These are phyloP conservation scores for Atalantia buxifolia DNA, from an alignment of 345 rosid genomes.

Conservation along the genomic window DNA sequence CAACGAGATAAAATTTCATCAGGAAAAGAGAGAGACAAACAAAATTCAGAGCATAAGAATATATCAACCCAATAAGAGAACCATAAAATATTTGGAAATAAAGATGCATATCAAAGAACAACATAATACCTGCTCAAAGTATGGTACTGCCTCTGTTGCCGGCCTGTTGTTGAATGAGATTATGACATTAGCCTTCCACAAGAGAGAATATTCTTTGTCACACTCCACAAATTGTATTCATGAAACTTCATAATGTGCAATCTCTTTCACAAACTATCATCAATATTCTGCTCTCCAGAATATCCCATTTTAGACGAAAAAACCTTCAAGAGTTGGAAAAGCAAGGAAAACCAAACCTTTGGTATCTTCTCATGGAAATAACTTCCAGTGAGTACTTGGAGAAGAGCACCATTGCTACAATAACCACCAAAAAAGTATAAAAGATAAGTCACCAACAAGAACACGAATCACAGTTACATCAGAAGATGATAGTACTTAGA, in stretches of 20 bases:
- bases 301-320: not conserved
- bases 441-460: not conserved
- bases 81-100: not conserved
- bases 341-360: constrained; percentile 51
- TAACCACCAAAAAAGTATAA: constrained; percentile 11
- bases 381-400: constrained; percentile 84
- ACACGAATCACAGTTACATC: not conserved
- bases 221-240: constrained; percentile 24
- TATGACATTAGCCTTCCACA: constrained; percentile 86
- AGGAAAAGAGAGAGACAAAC: not conserved
- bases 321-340: not conserved
- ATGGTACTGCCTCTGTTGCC: constrained; percentile 96
- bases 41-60: not conserved
- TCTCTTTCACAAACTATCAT: constrained; percentile 11
- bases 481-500: not conserved
- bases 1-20: not conserved
- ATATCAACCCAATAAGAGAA: not conserved
- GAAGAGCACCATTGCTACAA: constrained; percentile 90
- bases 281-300: not conserved
- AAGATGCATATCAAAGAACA: not conserved
- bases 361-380: constrained; percentile 86
- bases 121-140: constrained; percentile 81
- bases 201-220: constrained; percentile 47
- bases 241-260: constrained; percentile 19
- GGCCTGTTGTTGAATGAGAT: constrained; percentile 95